These are phyloP conservation scores for Cyberlindnera galapagoensis DNA, from an alignment of 805 yeast genomes.

Conservation along the genomic window DNA sequence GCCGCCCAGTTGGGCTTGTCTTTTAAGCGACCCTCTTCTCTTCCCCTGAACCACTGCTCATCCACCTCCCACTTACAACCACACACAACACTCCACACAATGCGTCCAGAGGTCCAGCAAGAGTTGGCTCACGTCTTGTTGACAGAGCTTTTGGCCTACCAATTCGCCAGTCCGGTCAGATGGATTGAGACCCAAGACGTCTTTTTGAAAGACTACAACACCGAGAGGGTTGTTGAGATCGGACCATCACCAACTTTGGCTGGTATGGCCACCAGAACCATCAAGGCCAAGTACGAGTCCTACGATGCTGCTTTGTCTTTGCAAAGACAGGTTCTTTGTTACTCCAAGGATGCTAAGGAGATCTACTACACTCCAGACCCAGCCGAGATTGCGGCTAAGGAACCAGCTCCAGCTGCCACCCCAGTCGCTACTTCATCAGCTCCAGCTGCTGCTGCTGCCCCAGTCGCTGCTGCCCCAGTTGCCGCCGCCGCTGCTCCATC, in stretches of 20 bases:
- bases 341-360: slow-evolving; percentile 93
- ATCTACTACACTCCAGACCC: slow-evolving; percentile 92
- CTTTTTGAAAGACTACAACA: slow-evolving; percentile 84
- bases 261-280: slow-evolving; percentile 97
- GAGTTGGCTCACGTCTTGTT: slow-evolving; percentile 91
- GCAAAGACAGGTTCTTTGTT: slow-evolving; percentile 91
- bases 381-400: slow-evolving; percentile 28
- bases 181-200: slow-evolving; percentile 99
- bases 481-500: slow-evolving; percentile 54
- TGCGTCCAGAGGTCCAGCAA: slow-evolving; percentile 91
- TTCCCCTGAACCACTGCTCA: neutral
- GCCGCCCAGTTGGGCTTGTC: no score
- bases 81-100: slow-evolving; percentile 13
- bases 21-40: no score
- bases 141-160: slow-evolving; percentile 96
- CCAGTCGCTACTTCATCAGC: slow-evolving; percentile 32
- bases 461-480: slow-evolving; percentile 51
- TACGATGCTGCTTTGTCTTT: slow-evolving; percentile 89
- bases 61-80: neutral
- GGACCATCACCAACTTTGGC: slow-evolving; percentile 99
- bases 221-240: slow-evolving; percentile 96
- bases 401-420: slow-evolving; percentile 25
- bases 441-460: slow-evolving; percentile 47
- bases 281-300: slow-evolving; percentile 88
- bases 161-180: slow-evolving; percentile 98